Evolutionary conservation across 768 basidiomycete genomes (phyloP), one percentile per base, ranked within the genome.

Genomic region (Trametes coccinea): DNA sequence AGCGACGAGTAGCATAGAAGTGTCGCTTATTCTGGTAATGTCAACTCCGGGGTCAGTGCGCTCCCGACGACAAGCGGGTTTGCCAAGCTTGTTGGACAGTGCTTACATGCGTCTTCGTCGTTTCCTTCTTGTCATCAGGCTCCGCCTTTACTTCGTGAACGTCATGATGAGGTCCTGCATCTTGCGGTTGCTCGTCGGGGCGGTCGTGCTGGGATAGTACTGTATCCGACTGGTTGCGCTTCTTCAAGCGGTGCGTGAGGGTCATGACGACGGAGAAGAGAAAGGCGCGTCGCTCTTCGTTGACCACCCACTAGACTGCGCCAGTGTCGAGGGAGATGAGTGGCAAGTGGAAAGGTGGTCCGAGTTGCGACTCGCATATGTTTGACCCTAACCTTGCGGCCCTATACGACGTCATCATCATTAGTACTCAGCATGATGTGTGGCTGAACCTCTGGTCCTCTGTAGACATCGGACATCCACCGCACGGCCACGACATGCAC

Each of bases 1-100:
- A 85, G 52, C 84, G 79, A 27, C 83, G 79, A 27, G 62, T 71
- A 34, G 71, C 43, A 57, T 70, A 75, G 62, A 74, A 71, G n/a
- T 48, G 65, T 7, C 67, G 62, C 10, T 47, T 40, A 29, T 62
- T 46, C 67, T 69, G 54, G 40, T 29, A 27, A 5, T 3, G 37
- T 46, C 31, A 30, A 48, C 40, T 34, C 37, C 56, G 27, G 34
- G 9, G 22, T 55, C 41, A 45, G 43, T 16, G 30, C 41, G 41
- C n/a, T 29, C 40, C 16, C 13, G 14, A 10, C 45, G n/a, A 17
- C 5, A 14, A 0, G 11, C 17, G 14, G 29, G 14, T 2, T 29
- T 22, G 22, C 16, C 11, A 10, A n/a, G 33, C 7, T 17, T 11
- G 16, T 34, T 5, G 9, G 11, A 43, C n/a, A 8, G 2, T 14